Evolutionary conservation across 768 basidiomycete genomes (phyloP).

Genomic region (Leccinum pellstonianum): DNA sequence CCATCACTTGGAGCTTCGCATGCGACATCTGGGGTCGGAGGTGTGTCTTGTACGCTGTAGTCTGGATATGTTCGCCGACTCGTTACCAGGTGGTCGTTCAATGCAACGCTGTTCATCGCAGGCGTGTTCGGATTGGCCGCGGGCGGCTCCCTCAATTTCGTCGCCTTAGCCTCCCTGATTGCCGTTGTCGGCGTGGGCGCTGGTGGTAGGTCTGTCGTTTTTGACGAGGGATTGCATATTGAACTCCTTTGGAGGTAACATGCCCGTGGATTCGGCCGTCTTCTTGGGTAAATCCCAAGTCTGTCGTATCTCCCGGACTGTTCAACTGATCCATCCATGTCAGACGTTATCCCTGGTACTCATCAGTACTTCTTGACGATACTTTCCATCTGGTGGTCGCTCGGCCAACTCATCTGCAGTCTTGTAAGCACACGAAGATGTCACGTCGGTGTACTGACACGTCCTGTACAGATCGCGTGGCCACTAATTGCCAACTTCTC

Average conservation of each 20-base stretch:
- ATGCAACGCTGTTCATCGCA: slow-evolving; percentile 53
- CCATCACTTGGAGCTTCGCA: slow-evolving; percentile 47
- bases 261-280: slow-evolving; percentile 54
- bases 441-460: not conserved
- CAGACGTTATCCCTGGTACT: slow-evolving; percentile 50
- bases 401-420: slow-evolving; percentile 52
- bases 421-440: slow-evolving; percentile 33
- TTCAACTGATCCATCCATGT: slow-evolving; percentile 10
- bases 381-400: slow-evolving; percentile 58
- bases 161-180: slow-evolving; percentile 46
- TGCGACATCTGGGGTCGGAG: slow-evolving; percentile 53
- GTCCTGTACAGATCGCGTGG: slow-evolving; percentile 49
- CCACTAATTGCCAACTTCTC: slow-evolving; percentile 57
- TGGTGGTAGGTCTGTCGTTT: slow-evolving; percentile 36
- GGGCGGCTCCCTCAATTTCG: slow-evolving; percentile 46
- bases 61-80: not conserved
- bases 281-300: slow-evolving; percentile 40
- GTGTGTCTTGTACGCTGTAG: slow-evolving; percentile 22
- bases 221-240: not conserved
- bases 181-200: slow-evolving; percentile 48
- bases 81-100: slow-evolving; percentile 46
- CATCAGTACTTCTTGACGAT: slow-evolving; percentile 61
- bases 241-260: slow-evolving; percentile 38
- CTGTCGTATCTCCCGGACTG: not conserved
- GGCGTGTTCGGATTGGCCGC: slow-evolving; percentile 53